These are phyloP conservation scores for Luzula sylvatica DNA, from an alignment of 176 grass and related monocot genomes.

Conservation along the genomic window DNA sequence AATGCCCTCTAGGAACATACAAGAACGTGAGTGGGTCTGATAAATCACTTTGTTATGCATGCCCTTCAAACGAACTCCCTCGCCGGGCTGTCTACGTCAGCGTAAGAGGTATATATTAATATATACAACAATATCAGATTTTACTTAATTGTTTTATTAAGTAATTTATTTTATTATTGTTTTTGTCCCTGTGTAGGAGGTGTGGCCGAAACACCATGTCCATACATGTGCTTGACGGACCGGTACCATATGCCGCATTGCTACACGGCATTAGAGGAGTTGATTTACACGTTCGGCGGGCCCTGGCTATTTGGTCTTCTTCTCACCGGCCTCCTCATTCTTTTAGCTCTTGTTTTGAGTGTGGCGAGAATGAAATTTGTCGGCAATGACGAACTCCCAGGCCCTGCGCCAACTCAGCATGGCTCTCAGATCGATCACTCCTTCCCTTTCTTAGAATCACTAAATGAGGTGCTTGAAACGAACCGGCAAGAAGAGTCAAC, in stretches of 20 bases:
- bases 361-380: conserved; percentile 99
- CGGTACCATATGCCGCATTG: conserved; percentile 99
- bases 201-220: conserved; percentile 77
- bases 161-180: neutral
- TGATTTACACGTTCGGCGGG: conserved; percentile 97
- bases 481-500: conserved; percentile 96
- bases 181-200: conserved; percentile 54
- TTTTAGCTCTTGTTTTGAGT: conserved; percentile 94
- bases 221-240: conserved; percentile 84
- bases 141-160: neutral
- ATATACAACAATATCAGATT: neutral
- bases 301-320: conserved; percentile 98
- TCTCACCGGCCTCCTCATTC: conserved; percentile 88
- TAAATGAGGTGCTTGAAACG: conserved; percentile 99
- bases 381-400: conserved; percentile 85
- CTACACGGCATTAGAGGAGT: conserved; percentile 92
- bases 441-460: conserved; percentile 98
- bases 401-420: conserved; percentile 92
- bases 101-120: conserved; percentile 56
- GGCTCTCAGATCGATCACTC: conserved; percentile 98
- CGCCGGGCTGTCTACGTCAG: conserved; percentile 58
- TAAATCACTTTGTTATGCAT: conserved; percentile 64
- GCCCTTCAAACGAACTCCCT: conserved; percentile 68
- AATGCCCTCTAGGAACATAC: conserved; percentile 94
- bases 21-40: conserved; percentile 95